A percentile compares a stretch with the other conserved stretches of the same genome.
phyloP scores from a whole-genome alignment of 768 basidiomycete genomes.

The Boletus rufocinnamomeus region DNA sequence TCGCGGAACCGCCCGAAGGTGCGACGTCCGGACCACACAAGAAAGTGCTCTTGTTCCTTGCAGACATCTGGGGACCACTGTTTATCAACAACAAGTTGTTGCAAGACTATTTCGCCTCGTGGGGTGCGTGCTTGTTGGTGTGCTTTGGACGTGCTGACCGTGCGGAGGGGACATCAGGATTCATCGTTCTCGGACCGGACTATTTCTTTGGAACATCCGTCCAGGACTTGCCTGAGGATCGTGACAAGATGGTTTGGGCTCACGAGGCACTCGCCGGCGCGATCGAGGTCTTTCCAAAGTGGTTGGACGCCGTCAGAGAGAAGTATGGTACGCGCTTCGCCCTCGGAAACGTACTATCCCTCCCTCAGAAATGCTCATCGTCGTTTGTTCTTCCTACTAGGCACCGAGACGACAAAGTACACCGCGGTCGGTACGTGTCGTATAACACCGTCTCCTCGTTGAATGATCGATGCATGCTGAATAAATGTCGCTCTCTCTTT shows the following conservation, averaged over 20 bases:
- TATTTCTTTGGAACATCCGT: constrained; percentile 32
- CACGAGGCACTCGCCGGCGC: constrained; percentile 35
- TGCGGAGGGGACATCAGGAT: constrained; percentile 39
- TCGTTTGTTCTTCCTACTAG: constrained; percentile 8
- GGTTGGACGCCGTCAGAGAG: constrained; percentile 41
- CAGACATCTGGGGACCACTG: constrained; percentile 41
- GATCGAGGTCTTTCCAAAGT: constrained; percentile 19
- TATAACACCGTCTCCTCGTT: not conserved
- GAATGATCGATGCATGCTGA: too few species aligned
- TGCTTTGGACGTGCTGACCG: not conserved
- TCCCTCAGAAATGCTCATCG: not conserved
- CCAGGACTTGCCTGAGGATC: constrained; percentile 33
- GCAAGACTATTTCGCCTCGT: constrained; percentile 61
- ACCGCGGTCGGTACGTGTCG: constrained; percentile 42
- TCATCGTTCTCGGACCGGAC: constrained; percentile 48
- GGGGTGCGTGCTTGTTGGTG: constrained; percentile 41
- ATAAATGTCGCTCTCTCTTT: too few species aligned
- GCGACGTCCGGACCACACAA: constrained; percentile 26
- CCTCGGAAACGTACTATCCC: not conserved
- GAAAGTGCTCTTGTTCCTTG: constrained; percentile 55
- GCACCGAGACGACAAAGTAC: constrained; percentile 39
- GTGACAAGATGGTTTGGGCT: constrained; percentile 44
- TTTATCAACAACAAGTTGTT: constrained; percentile 54
- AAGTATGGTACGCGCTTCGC: constrained; percentile 41
- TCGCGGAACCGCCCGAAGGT: constrained; percentile 46